Percentiles rank a stretch among this genome's conserved stretches.
phyloP scores from a whole-genome alignment of 257 asterid genomes.

The Capsicum rhomboideum region DNA sequence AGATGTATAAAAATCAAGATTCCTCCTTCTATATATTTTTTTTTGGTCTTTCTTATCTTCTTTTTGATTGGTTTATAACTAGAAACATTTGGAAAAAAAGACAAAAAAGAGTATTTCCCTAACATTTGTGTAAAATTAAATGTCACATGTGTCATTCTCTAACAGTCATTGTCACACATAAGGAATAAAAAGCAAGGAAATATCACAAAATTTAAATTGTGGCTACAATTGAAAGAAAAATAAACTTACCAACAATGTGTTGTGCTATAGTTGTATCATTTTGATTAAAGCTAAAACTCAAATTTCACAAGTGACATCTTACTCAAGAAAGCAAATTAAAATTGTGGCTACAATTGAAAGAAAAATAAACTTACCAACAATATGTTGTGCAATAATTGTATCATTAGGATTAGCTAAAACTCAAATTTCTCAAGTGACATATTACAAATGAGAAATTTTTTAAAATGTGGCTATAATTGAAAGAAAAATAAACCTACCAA shows the following conservation, averaged over 20 bases:
- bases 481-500: constrained; percentile 37
- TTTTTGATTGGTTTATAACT: background rate
- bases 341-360: background rate
- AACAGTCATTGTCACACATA: background rate
- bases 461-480: background rate
- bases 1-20: background rate
- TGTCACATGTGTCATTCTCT: background rate
- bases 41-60: background rate
- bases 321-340: background rate
- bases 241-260: constrained; percentile 54
- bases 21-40: background rate
- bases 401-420: constrained; percentile 58
- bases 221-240: background rate
- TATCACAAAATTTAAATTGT: background rate
- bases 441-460: too few relatives aligned
- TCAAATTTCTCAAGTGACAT: constrained; percentile 35
- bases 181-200: background rate
- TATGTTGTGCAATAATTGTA: constrained; percentile 50
- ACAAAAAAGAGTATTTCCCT: background rate
- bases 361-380: constrained; percentile 40
- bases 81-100: background rate
- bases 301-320: constrained; percentile 40
- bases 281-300: constrained; percentile 37
- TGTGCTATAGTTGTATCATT: constrained; percentile 55
- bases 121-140: background rate